phyloP scores from a whole-genome alignment of 805 yeast genomes.

The Metschnikowia lunata region DNA sequence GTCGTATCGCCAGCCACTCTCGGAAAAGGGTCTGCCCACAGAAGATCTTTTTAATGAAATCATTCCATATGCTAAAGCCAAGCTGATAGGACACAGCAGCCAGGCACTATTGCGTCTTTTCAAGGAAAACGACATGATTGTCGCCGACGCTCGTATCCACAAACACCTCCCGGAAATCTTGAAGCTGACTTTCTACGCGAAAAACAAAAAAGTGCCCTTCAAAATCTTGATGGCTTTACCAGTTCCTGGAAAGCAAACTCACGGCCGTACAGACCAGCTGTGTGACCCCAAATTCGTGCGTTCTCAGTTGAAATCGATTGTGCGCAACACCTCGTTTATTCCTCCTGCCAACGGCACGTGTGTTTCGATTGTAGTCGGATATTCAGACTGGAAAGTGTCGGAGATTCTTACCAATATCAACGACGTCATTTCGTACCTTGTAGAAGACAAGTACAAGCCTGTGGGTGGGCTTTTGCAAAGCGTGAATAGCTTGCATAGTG shows the following conservation, averaged over 20 bases:
- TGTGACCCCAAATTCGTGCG: constrained; percentile 64
- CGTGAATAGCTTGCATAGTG: constrained; percentile 41
- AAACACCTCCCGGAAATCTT: constrained; percentile 54
- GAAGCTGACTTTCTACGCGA: constrained; percentile 58
- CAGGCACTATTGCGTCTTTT: constrained; percentile 45
- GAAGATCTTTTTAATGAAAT: constrained; percentile 60
- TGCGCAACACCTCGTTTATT: constrained; percentile 53
- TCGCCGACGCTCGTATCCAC: constrained; percentile 67
- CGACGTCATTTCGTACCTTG: constrained; percentile 47
- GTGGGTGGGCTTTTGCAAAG: constrained; percentile 55
- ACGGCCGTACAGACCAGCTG: constrained; percentile 46
- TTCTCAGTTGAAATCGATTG: constrained; percentile 61
- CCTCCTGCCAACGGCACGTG: constrained; percentile 62
- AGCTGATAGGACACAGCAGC: constrained; percentile 40
- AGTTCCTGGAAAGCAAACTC: constrained; percentile 32
- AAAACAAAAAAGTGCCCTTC: constrained; percentile 62
- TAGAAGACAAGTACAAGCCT: constrained; percentile 42
- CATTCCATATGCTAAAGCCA: constrained; percentile 54
- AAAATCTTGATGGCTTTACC: constrained; percentile 58
- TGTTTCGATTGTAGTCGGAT: constrained; percentile 57
- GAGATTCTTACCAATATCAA: constrained; percentile 50
- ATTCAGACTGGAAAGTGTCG: constrained; percentile 39
- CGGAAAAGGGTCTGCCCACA: constrained; percentile 48
- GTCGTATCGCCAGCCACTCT: constrained; percentile 50
- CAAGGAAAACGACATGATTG: constrained; percentile 60